These are phyloP conservation scores for Ensete glaucum DNA, from an alignment of 176 grass and related monocot genomes.

Conservation along the genomic window DNA sequence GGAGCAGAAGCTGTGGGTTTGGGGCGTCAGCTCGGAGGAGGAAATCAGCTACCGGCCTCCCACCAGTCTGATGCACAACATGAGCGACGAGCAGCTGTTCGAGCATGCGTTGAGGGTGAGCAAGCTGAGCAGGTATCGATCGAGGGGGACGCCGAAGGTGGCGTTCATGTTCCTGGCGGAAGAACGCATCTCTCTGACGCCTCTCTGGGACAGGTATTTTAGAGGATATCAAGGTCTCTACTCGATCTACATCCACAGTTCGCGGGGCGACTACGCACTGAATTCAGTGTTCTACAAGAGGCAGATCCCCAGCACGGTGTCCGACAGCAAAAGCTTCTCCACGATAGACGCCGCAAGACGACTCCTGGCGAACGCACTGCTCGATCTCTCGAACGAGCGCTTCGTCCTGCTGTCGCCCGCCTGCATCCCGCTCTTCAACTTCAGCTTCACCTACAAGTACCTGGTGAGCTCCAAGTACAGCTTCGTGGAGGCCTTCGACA, in stretches of 20 bases:
- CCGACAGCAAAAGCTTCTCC: not conserved
- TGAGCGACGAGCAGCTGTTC: slow-evolving; percentile 9
- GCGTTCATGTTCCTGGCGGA: slow-evolving; percentile 1
- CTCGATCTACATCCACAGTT: slow-evolving; percentile 12
- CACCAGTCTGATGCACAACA: slow-evolving; percentile 9
- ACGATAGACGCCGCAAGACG: not conserved
- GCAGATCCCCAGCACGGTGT: not conserved
- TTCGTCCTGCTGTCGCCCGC: not conserved
- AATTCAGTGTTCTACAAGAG: no score
- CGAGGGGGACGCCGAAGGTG: not conserved
- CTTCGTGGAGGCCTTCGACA: not conserved
- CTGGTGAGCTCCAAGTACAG: not conserved
- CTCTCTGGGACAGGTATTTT: slow-evolving; percentile 7
- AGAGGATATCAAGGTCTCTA: not conserved
- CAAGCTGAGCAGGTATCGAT: not conserved
- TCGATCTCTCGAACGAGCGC: not conserved
- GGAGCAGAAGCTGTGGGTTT: no score
- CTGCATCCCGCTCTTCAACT: slow-evolving; percentile 2
- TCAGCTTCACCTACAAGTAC: not conserved
- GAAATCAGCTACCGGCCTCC: not conserved
- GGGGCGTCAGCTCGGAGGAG: no score
- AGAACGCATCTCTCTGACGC: not conserved
- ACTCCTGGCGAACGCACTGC: not conserved
- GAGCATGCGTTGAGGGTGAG: not conserved
- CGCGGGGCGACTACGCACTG: not conserved